A percentile compares a stretch with the other conserved stretches of the same genome.
phyloP scores from a whole-genome alignment of 169 alveolate species.

The Plasmodium yoelii region DNA sequence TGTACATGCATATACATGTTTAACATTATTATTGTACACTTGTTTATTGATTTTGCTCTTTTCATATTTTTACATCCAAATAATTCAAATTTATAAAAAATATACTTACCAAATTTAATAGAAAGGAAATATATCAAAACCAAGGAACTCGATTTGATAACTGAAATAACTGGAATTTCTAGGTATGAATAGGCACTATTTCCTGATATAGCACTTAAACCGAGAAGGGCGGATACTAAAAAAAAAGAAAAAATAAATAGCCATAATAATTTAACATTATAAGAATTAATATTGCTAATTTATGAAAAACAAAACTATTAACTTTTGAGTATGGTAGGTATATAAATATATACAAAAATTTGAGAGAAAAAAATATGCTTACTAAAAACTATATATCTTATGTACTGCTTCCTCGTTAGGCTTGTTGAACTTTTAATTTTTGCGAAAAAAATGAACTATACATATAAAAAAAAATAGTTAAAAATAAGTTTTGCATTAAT shows the following conservation, averaged over 20 bases:
- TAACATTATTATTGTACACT: too few species aligned
- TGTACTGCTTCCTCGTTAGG: conserved; percentile 49
- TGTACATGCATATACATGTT: too few species aligned
- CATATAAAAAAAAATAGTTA: background rate
- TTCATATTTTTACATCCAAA: background rate
- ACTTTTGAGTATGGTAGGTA: background rate
- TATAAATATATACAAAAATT: background rate
- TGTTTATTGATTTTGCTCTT: background rate
- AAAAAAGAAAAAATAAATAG: background rate
- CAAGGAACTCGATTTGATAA: conserved; percentile 49
- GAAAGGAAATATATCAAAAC: conserved; percentile 46
- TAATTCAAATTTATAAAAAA: background rate
- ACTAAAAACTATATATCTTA: conserved; percentile 64
- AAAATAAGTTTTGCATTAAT: background rate
- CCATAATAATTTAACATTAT: background rate
- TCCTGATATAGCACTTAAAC: conserved; percentile 34
- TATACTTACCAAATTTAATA: conserved; percentile 25
- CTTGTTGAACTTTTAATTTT: conserved; percentile 60
- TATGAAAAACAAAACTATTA: background rate
- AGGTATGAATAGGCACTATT: conserved; percentile 42
- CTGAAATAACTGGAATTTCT: conserved; percentile 56
- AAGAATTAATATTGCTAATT: background rate
- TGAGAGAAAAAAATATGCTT: background rate
- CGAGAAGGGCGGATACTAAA: conserved; percentile 39
- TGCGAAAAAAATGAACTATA: conserved; percentile 36